A percentile compares a stretch with the other conserved stretches of the same genome.
These are phyloP conservation scores for Claviceps spartinae DNA, from an alignment of 2,329 filamentous ascomycete species.

Conservation along the genomic window DNA sequence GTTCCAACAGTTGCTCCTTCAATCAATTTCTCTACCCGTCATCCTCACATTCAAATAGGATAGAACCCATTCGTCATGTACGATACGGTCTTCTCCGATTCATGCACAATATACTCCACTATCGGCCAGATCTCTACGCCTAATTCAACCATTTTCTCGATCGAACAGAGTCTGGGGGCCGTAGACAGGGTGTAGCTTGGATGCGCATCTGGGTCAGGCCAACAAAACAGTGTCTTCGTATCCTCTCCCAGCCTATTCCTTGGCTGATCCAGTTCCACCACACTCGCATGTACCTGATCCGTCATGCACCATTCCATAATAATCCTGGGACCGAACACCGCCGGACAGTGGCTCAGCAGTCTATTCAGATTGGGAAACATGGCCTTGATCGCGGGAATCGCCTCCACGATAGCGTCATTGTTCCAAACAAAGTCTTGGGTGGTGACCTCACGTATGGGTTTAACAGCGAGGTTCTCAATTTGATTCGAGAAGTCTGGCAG, in stretches of 20 bases:
- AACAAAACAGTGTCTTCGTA: conserved; percentile 15
- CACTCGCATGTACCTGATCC: conserved; percentile 15
- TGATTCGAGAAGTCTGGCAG: conserved; percentile 16
- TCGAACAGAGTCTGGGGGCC: conserved; percentile 3
- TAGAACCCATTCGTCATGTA: no score
- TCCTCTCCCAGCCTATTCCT: conserved; percentile 13
- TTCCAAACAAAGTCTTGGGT: background rate
- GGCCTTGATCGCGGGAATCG: background rate
- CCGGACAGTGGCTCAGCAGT: conserved; percentile 12
- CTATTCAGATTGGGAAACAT: conserved; percentile 15
- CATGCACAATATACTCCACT: no score
- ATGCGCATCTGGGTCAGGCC: conserved; percentile 20
- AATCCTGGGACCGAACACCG: background rate
- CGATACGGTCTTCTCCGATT: no score
- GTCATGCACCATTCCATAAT: conserved; percentile 18
- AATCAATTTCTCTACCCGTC: no score
- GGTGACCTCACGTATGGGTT: conserved; percentile 1
- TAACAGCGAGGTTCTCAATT: conserved; percentile 17
- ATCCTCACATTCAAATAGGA: no score
- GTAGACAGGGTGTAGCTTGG: conserved; percentile 16
- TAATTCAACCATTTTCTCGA: background rate
- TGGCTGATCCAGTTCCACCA: conserved; percentile 14
- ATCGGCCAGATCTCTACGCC: conserved; percentile 15
- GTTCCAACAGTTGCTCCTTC: no score
- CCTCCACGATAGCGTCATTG: background rate